Evolutionary conservation across 2,329 filamentous ascomycete genomes (phyloP), one percentile per base, ranked within the genome.

Genomic region (Colletotrichum sansevieriae): DNA sequence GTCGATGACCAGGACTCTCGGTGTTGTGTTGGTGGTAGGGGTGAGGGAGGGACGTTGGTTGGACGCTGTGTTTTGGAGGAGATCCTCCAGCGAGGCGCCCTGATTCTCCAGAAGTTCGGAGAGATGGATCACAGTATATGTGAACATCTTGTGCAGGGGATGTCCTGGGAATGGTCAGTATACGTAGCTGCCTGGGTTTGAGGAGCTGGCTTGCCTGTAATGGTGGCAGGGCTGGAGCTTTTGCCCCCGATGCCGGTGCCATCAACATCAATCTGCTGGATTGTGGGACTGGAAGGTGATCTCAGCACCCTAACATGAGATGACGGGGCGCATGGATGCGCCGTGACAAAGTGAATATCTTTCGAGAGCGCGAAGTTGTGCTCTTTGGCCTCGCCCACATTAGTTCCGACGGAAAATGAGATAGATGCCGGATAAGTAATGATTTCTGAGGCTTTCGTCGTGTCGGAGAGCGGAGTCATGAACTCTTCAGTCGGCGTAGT

Each of bases 261-360:
- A 11, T 80, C 83, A 15, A 88, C 79, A 70, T 88, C 85, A 63
- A 86, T 84, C 67, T 88, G 84, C 73, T 85, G 86, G 60, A 88
- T 87, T 1, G 85, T 87, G 20, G 88, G 87, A 73, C 87, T 90
- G 1, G 84, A 84, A 0, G 87, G 85, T 13, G 87, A 88, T 74
- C 86, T 88, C 58, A 90, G 74, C 63, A 90, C 85, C 70, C 84
- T 85, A 2, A 88, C 85, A 63, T 85, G 83, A 58, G 83, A 82
- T 1, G 87, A 88, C 2, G 87, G 84, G 5, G 87, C 83, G 72
- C 90, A 92, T 0, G 90, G 90, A 72, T 91, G 88, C 0, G 88
- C 88, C 1, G 90, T 91, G 18, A 91, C 87, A 74, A 91, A 91
- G 72, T 85, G 86, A 22, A 91, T 83, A 66, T 91, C 89, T 71